A percentile compares a stretch with the other conserved stretches of the same genome.
Conservation (phyloP, 2,329 filamentous ascomycete genomes). For the Zopfia rhizophila region DNA sequence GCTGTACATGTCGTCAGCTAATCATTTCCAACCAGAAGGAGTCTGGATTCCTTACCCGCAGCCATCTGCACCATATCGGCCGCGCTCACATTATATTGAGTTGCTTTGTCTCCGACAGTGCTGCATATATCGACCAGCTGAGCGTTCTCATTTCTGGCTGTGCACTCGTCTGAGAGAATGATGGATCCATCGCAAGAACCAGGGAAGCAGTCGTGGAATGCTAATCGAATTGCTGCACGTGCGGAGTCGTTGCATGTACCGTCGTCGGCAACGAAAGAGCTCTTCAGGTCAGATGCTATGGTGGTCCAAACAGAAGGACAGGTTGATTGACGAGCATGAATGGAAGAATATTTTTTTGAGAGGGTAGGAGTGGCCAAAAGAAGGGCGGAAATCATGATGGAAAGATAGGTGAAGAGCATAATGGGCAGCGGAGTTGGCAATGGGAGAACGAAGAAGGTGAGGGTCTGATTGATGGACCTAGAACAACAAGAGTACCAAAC, state of each 20-base stretch:
- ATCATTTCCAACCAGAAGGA: neutral
- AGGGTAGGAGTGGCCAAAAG: too few species aligned
- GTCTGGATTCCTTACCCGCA: conserved; percentile 7
- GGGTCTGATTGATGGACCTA: too few species aligned
- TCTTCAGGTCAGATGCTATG: conserved; percentile 27
- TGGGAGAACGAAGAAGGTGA: too few species aligned
- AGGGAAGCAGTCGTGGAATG: conserved; percentile 43
- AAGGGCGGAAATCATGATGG: too few species aligned
- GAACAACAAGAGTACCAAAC: too few species aligned
- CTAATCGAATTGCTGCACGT: conserved; percentile 32
- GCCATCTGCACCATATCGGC: conserved; percentile 44
- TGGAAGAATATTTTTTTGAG: too few species aligned
- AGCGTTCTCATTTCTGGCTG: conserved; percentile 50
- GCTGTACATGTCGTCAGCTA: conserved; percentile 11
- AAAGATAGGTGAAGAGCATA: too few species aligned
- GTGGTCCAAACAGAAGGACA: conserved; percentile 34
- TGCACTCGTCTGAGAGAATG: conserved; percentile 37
- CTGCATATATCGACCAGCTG: conserved; percentile 57
- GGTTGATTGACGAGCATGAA: conserved; percentile 22
- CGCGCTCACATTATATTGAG: conserved; percentile 47
- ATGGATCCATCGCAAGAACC: conserved; percentile 40
- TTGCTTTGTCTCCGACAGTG: conserved; percentile 50
- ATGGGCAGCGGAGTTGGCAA: too few species aligned
- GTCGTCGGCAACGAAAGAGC: conserved; percentile 22
- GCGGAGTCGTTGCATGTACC: conserved; percentile 28